Base-by-base conservation (phyloP, 176 grass and related monocot genomes). In the Saccharum officinarum region DNA sequence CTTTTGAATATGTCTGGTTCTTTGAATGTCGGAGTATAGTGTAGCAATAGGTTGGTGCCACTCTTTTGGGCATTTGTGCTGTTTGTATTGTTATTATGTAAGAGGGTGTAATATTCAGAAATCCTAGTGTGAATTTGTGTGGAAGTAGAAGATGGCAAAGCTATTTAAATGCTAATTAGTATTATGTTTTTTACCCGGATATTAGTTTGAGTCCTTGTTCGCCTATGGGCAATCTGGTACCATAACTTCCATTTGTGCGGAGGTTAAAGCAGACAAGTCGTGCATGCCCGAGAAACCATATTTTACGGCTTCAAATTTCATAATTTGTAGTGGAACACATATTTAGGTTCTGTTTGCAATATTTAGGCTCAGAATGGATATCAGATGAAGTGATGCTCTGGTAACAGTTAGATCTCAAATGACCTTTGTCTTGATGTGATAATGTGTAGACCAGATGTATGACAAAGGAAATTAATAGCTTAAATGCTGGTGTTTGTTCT, bases 121-220 rank as follows among this genome's bases (percentile, higher is more conserved):
- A 41, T 9, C 5, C 15, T 61, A 17, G 4, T 17, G 38, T 30
- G 74, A 41, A 41, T 87, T 67, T 82, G 18, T 26, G 17, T 28
- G 38, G 25, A 31, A 60, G 10, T 59, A 73, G 36, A 86, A 77
- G 71, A 34, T 28, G 72, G 72, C 14, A 83, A 85, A 73, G 8
- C 45, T 80, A 45, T 50, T 33, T 62, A 49, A 83, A 46, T 47
- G 17, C 17, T 17, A 49, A 23, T 22, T 31, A 10, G 3, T 74
- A 28, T 0, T 50, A 62, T 31, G 22, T n/a, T 45, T 36, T 41
- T 30, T 28, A n/a, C 23, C 78, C 12, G 20, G 55, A 26, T 3
- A 61, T 9, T 55, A 30, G 45, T 57, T 54, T 78, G 14, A 59
- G 16, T 78, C 26, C 4, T n/a, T 82, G 34, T 38, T 67, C 31